A percentile compares a stretch with the other conserved stretches of the same genome.
These are phyloP conservation scores for Novymonas esmeraldas DNA, from an alignment of 208 protist genomes.

Conservation along the genomic window DNA sequence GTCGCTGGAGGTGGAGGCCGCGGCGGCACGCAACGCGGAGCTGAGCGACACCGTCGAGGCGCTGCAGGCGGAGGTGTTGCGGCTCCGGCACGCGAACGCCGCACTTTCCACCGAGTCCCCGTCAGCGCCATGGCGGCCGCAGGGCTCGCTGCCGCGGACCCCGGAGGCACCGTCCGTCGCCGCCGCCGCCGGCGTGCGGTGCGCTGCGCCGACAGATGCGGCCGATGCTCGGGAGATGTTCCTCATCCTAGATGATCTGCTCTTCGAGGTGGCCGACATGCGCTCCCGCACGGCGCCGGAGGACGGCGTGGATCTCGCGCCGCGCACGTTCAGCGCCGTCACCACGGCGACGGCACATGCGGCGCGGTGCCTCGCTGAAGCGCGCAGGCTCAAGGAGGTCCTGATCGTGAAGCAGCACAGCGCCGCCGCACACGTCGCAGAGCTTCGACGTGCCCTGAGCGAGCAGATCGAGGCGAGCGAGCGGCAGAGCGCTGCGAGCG, in stretches of 20 bases:
- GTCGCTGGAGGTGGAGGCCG: slow-evolving; percentile 70
- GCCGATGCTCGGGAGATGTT: slow-evolving; percentile 22
- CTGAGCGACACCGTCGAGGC: slow-evolving; percentile 48
- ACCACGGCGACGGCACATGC: slow-evolving; percentile 20
- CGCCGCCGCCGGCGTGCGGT: not conserved
- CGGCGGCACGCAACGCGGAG: slow-evolving; percentile 72
- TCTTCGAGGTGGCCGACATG: slow-evolving; percentile 39
- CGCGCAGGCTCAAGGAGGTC: slow-evolving; percentile 22
- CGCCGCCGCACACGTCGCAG: slow-evolving; percentile 9
- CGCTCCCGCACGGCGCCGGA: slow-evolving; percentile 13
- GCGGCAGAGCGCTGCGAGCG: not conserved
- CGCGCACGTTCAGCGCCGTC: slow-evolving; percentile 7
- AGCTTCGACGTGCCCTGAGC: slow-evolving; percentile 22
- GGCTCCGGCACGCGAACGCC: not conserved
- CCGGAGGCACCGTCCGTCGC: not conserved
- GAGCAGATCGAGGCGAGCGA: slow-evolving; percentile 16
- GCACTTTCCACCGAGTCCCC: not conserved
- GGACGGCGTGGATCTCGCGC: slow-evolving; percentile 14
- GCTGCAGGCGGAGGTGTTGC: slow-evolving; percentile 33
- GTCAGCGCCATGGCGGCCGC: not conserved
- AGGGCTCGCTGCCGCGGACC: not conserved
- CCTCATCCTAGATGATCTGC: slow-evolving; percentile 26
- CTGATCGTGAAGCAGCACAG: slow-evolving; percentile 23
- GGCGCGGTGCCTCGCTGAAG: slow-evolving; percentile 24
- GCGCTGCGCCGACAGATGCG: not conserved